Evolutionary conservation across 1,284 basidiomycete genomes (phyloP), one percentile per base, ranked within the genome.

Genomic region (Limonomyces culmigenus): DNA sequence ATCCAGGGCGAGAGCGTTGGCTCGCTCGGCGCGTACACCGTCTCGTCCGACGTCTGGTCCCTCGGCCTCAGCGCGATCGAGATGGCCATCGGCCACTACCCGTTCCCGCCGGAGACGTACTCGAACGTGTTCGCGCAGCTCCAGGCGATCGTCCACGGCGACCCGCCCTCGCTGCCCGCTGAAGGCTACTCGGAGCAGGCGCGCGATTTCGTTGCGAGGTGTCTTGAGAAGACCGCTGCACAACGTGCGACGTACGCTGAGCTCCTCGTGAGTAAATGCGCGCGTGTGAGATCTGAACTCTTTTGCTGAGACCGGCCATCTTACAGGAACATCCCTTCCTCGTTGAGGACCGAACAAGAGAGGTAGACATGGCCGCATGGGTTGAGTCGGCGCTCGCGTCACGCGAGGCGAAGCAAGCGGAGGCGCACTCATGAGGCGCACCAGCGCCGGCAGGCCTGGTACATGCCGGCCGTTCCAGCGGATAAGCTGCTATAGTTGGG

Each of bases 61-160:
- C 73, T 98, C n/a, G 93, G 93, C 3, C 65, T 98, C 23, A 83
- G 85, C 3, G 81, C 97, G 54, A 88, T 97, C 48, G 93, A 98
- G 56, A 79, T 95, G 42, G 83, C 86, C 32, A 58, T 88, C 46
- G 92, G 95, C 15, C 69, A 74, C 45, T 98, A 98, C 56, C 95
- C 93, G 1, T 98, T 96, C 53, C 93, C 93, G 19, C 92, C 92
- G n/a, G 92, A 97, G 59, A 93, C 91, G 3, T 98, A 95, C 53
- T 74, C 78, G 38, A 97, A 97, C 53, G 91, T 97, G 2, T 95
- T 98, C 53, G 85, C 91, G 2, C 91, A 98, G 58, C 63, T 98
- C 29, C 87, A 84, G 19, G 92, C 92, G 2, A 98, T 98, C 44
- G 91, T 98, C 3, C 78, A 96, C 46, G 95, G 92, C 1, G 80